Evolutionary conservation across 1,284 basidiomycete species (phyloP), one percentile per base, ranked within the genome.

Genomic region (Sporisorium iseilematis-ciliati): DNA sequence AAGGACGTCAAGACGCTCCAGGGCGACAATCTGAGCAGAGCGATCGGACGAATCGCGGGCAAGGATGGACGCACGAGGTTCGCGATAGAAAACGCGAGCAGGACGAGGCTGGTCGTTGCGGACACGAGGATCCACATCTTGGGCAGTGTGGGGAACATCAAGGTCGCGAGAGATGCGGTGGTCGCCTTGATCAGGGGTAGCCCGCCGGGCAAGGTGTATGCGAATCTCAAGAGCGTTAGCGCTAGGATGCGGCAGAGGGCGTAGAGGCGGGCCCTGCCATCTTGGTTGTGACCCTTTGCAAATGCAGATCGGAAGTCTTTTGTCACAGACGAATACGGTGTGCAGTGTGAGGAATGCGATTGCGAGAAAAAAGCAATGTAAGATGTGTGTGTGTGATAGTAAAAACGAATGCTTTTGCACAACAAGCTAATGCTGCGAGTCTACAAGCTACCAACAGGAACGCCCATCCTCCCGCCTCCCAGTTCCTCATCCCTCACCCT

Each of bases 21-120:
- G 74, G 96, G 96, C 2, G 97, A 99, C 84, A 97, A 99, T 85
- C 88, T 99, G 12, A 92, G 93, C 18, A 91, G 96, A 75, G 96
- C 96, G 12, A 98, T 99, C 67, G 96, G 95, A 46, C 94, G 96
- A 78, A 97, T 99, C 83, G 96, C 96, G 8, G 96, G 96, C 11
- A 95, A 99, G 85, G 94, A 97, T 75, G 96, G 96, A 52, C 95
- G 97, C 87, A 98, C 96, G 3, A 94, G 97, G 84, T 98, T 97
- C 86, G 96, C 96, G 0, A 98, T 99, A 63, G 96, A 99, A 87
- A 99, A 99, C 82, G 91, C 95, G 2, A 95, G 92, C 80, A 90
- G 96, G 65, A 99, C 96, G 23, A 91, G 96, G 40, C 95, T 99
- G 63, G 94, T 99, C 35, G 90, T 99, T 43, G 96, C 96, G 23